Evolutionary conservation across 2,329 filamentous ascomycete genomes (phyloP), one percentile per base, ranked within the genome.

Genomic region (Pyrenophora teres): DNA sequence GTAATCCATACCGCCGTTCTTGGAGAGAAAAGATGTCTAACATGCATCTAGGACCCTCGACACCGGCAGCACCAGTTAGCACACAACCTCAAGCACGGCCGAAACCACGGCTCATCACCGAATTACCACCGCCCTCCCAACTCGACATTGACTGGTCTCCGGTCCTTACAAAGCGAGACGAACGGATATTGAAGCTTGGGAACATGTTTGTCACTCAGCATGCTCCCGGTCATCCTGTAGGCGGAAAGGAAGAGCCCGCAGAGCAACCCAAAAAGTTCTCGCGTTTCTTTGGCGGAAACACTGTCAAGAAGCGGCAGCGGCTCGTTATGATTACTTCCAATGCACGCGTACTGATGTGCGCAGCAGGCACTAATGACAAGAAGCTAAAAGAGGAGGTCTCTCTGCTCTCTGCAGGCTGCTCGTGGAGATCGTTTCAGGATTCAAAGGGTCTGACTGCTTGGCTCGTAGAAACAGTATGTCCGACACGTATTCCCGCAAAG

Each of bases 301-400:
- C 89, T 8, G 89, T 89, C 7, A 99, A 97, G 78, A 97, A 96
- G 76, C 83, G 92, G 59, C 92, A 96, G 71, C 84, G 94, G 40
- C 79, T 99, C 46, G 94, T 99, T 6, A 92, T 99, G 87, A 85
- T 99, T 46, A 99, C 94, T 2, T 95, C 91, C 1, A 91, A 89
- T 63, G 94, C 89, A 13, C 87, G 94, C 37, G 88, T 99, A 45
- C 87, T 99, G 40, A 82, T 99, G 67, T 93, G 91, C 10, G 90
- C 94, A 4, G 88, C 92, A 19, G 92, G 93, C 6, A 94, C 93
- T 0, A 94, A 96, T 59, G 93, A 97, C 70, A 99, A 99, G 77
- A 92, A 94, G 73, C 84, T 91, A 18, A 99, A 99, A 72, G 83
- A 90, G 65, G 94, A 99, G 63, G 85, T 99, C 31, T 90, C 90